These are phyloP conservation scores for Macaranga tanarius DNA, from an alignment of 441 rosid species.

Conservation along the genomic window DNA sequence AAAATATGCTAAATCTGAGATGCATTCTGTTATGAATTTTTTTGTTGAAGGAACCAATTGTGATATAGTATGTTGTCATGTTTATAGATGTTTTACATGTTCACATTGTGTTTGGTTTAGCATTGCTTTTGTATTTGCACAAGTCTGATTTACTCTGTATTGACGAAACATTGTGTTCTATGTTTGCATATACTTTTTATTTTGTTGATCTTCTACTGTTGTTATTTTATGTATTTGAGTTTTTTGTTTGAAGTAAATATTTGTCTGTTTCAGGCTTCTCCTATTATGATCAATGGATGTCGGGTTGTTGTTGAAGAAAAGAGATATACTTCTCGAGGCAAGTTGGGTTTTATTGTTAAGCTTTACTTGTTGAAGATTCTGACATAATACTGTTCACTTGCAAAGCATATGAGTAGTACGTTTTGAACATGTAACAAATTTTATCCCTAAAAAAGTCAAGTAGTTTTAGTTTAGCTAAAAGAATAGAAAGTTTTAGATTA, in stretches of 20 bases:
- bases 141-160: neutral
- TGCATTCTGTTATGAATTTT: too few relatives aligned
- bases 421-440: neutral
- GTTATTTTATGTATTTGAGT: neutral
- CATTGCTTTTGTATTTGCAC: neutral
- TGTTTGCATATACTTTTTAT: neutral
- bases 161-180: neutral
- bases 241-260: neutral
- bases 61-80: too few relatives aligned
- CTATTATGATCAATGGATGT: slow-evolving; percentile 64
- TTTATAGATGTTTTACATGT: too few relatives aligned
- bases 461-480: neutral
- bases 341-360: slow-evolving; percentile 31
- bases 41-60: too few relatives aligned
- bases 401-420: neutral
- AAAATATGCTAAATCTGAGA: too few relatives aligned
- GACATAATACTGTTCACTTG: neutral
- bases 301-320: slow-evolving; percentile 77
- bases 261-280: slow-evolving; percentile 68
- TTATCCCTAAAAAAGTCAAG: neutral
- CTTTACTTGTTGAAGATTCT: slow-evolving; percentile 2
- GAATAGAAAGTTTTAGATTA: neutral
- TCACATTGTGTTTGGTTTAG: too few relatives aligned
- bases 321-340: slow-evolving; percentile 85
- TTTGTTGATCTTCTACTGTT: neutral